These are phyloP conservation scores for Plectosphaerella sp. DNA, from an alignment of 2,329 filamentous ascomycete genomes.

Conservation along the genomic window DNA sequence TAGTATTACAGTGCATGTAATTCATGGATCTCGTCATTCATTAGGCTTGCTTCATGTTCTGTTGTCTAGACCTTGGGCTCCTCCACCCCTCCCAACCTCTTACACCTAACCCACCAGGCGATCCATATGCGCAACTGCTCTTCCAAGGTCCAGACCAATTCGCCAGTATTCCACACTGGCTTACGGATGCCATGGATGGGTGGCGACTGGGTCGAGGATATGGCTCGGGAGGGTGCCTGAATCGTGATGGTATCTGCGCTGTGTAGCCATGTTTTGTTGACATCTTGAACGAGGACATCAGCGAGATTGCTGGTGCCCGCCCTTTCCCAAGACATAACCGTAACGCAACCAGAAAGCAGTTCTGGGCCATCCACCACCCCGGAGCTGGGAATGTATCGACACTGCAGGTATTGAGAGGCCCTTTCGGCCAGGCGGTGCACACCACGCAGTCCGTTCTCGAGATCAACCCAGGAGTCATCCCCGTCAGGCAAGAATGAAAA, in stretches of 20 bases:
- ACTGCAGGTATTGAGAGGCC: slow-evolving; percentile 6
- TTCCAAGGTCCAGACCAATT: slow-evolving; percentile 24
- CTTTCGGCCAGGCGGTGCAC: slow-evolving; percentile 5
- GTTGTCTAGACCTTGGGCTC: no score
- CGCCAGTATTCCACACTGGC: slow-evolving; percentile 23
- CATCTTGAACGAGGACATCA: slow-evolving; percentile 37
- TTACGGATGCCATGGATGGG: slow-evolving; percentile 1
- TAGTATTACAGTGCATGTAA: no score
- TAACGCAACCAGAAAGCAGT: slow-evolving; percentile 15
- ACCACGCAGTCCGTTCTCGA: slow-evolving; percentile 1
- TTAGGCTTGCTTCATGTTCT: no score
- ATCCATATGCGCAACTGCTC: slow-evolving; percentile 6
- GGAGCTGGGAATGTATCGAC: neutral
- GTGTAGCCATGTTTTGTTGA: slow-evolving; percentile 38
- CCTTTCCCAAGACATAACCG: slow-evolving; percentile 9
- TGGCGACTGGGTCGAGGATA: no score
- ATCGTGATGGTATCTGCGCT: slow-evolving; percentile 28
- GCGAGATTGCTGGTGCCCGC: slow-evolving; percentile 33
- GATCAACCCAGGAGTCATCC: slow-evolving; percentile 3
- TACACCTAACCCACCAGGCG: slow-evolving; percentile 2
- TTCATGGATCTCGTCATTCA: no score
- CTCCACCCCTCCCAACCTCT: neutral
- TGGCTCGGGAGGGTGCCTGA: slow-evolving; percentile 27
- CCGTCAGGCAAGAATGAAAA: slow-evolving; percentile 6
- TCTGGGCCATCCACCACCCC: neutral